A percentile compares a stretch with the other conserved stretches of the same genome.
These are phyloP conservation scores for Trichocladium antarcticum DNA, from an alignment of 495 filamentous ascomycete genomes.

Conservation along the genomic window DNA sequence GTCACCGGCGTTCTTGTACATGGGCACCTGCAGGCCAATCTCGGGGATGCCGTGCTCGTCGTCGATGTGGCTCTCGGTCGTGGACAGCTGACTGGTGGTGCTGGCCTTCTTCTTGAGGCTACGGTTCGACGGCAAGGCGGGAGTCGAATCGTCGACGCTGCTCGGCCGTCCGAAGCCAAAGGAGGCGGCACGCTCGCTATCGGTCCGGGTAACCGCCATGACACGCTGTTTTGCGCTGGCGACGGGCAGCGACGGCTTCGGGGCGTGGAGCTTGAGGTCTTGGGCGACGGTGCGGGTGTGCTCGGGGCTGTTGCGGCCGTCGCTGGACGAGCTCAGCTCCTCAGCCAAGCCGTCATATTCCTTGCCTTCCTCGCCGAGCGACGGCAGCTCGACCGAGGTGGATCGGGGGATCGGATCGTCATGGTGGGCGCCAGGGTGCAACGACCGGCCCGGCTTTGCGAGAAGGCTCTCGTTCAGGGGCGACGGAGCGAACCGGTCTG, in stretches of 20 bases:
- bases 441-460: constrained; percentile 19
- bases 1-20: constrained; percentile 89
- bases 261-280: constrained; percentile 78
- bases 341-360: constrained; percentile 64
- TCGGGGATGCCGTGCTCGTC: constrained; percentile 82
- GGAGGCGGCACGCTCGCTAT: constrained; percentile 70
- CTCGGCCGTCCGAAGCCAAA: constrained; percentile 64
- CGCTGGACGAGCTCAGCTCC: constrained; percentile 27
- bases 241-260: constrained; percentile 72
- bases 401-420: constrained; percentile 48
- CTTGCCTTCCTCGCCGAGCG: constrained; percentile 76
- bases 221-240: constrained; percentile 71
- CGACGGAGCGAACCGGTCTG: constrained; percentile 70
- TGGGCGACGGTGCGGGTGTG: constrained; percentile 69
- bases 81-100: constrained; percentile 44
- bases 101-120: constrained; percentile 53
- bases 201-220: constrained; percentile 73
- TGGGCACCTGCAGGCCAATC: constrained; percentile 81
- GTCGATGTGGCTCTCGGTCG: constrained; percentile 38
- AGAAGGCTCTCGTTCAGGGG: constrained; percentile 60
- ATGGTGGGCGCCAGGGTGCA: constrained; percentile 30
- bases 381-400: constrained; percentile 69
- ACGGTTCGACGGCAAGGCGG: constrained; percentile 22
- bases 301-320: constrained; percentile 38
- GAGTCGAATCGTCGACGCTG: constrained; percentile 35